phyloP scores from a whole-genome alignment of 306 rosid genomes.

The Quercus robur region DNA sequence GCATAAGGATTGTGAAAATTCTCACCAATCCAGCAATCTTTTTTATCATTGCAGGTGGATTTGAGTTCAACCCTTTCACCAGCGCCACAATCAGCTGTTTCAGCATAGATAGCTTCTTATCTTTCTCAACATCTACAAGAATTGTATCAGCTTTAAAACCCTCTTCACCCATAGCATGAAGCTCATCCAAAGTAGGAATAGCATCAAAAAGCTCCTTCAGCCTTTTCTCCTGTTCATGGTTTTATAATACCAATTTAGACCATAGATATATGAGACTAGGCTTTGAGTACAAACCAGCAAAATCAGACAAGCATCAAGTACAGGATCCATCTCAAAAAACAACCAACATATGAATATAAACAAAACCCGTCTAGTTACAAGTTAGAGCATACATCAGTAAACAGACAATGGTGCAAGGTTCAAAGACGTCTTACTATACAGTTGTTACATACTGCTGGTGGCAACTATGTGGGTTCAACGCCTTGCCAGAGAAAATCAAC shows the following conservation, averaged over 20 bases:
- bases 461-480: neutral
- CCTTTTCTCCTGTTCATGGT: conserved; percentile 72
- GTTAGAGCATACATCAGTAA: neutral
- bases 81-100: conserved; percentile 78
- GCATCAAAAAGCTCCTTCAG: conserved; percentile 75
- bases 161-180: conserved; percentile 69
- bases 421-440: neutral
- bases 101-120: conserved; percentile 89
- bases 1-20: neutral
- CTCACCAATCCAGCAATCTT: conserved; percentile 95
- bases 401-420: neutral
- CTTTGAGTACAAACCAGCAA: neutral
- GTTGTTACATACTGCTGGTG: neutral
- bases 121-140: conserved; percentile 86
- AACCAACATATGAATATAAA: neutral
- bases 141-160: conserved; percentile 82
- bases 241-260: conserved; percentile 1
- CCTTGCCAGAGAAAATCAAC: neutral
- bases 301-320: neutral
- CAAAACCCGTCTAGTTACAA: neutral
- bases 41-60: conserved; percentile 85
- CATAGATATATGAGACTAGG: neutral
- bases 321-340: neutral
- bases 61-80: conserved; percentile 89
- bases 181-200: conserved; percentile 87